phyloP scores from a whole-genome alignment of 2,329 filamentous ascomycete species.

The Aspergillus texensis region DNA sequence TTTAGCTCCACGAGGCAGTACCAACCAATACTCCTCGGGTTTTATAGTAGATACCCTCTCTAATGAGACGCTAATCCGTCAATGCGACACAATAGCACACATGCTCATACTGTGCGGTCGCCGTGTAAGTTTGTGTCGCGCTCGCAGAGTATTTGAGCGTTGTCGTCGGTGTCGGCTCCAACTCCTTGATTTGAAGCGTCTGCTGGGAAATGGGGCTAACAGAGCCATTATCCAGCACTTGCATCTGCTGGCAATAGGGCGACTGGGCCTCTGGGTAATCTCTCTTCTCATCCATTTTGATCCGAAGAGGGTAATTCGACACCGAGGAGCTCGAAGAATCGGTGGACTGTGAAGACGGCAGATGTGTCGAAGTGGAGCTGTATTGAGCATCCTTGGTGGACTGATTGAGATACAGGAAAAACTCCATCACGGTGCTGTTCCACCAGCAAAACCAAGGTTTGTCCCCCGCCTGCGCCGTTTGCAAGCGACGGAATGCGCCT shows the following conservation, averaged over 20 bases:
- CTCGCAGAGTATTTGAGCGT: constrained; percentile 29
- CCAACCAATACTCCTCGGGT: constrained; percentile 9
- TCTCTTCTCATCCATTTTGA: constrained; percentile 69
- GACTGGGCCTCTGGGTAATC: constrained; percentile 42
- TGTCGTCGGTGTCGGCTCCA: constrained; percentile 39
- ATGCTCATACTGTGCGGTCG: constrained; percentile 37
- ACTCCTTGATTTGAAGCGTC: constrained; percentile 38
- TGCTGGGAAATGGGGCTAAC: constrained; percentile 34
- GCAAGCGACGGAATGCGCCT: constrained; percentile 38
- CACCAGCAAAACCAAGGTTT: constrained; percentile 71
- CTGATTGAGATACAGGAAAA: constrained; percentile 66
- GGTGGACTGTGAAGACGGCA: background rate
- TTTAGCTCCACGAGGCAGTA: constrained; percentile 9
- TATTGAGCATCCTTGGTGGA: constrained; percentile 39
- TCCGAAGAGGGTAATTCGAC: constrained; percentile 55
- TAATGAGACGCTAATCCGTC: constrained; percentile 31
- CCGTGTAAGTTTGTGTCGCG: constrained; percentile 38
- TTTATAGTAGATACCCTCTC: constrained; percentile 12
- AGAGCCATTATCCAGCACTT: constrained; percentile 56
- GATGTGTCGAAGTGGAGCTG: constrained; percentile 22
- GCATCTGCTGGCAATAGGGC: constrained; percentile 68
- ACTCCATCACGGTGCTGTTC: constrained; percentile 68
- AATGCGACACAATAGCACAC: constrained; percentile 40
- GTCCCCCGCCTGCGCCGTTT: constrained; percentile 56
- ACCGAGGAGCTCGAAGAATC: constrained; percentile 13